phyloP scores from a whole-genome alignment of 2,329 filamentous ascomycete genomes.

The Rachicladosporium sp. region DNA sequence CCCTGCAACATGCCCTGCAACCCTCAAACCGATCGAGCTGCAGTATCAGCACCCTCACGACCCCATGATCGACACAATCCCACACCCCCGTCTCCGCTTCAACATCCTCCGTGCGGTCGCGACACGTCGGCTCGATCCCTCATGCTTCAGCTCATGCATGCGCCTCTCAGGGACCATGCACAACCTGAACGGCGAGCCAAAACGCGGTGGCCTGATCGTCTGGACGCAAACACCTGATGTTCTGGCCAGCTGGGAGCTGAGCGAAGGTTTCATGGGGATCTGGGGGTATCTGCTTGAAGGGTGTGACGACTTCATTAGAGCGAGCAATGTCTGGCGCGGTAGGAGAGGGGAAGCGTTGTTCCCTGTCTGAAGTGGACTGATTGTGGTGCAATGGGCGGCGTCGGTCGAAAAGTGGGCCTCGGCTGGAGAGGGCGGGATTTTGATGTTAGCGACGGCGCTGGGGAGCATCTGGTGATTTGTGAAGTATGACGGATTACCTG shows the following conservation, averaged over 20 bases:
- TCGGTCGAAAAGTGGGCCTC: no score
- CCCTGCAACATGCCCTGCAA: conserved; percentile 7
- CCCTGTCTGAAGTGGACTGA: no score
- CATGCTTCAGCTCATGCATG: conserved; percentile 11
- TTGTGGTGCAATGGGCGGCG: no score
- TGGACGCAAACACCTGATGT: conserved; percentile 30
- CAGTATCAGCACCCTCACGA: conserved; percentile 20
- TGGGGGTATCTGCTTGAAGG: conserved; percentile 30
- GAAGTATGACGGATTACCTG: no score
- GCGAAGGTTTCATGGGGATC: conserved; percentile 25
- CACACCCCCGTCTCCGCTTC: conserved; percentile 16
- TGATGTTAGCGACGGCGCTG: no score
- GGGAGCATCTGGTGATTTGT: no score
- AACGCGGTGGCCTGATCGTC: conserved; percentile 21
- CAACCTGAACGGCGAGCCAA: conserved; percentile 12
- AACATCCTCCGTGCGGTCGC: conserved; percentile 18
- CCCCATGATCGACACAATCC: conserved; percentile 18
- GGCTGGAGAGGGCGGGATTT: no score
- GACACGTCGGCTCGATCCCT: conserved; percentile 13
- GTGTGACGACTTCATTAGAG: conserved; percentile 26
- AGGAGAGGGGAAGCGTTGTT: conserved; percentile 17
- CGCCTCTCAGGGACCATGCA: conserved; percentile 16
- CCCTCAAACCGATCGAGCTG: conserved; percentile 14
- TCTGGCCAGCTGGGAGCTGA: conserved; percentile 31
- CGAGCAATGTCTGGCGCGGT: conserved; percentile 31